phyloP scores from a whole-genome alignment of 2,329 filamentous ascomycete genomes.

The Aphanoascus verrucosus region DNA sequence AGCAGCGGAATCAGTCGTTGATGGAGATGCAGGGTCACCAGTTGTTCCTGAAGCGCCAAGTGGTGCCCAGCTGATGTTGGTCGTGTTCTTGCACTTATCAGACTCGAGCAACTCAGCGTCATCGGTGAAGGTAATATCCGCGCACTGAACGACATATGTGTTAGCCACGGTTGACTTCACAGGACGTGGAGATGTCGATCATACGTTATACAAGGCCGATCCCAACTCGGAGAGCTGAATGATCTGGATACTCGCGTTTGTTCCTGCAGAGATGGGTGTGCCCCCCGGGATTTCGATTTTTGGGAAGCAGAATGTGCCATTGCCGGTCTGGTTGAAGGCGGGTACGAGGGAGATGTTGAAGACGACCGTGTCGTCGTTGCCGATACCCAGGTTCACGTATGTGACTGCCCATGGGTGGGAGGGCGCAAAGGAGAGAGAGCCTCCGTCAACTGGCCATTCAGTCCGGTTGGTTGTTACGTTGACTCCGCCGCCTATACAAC shows the following conservation, averaged over 20 bases:
- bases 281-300: constrained; percentile 26
- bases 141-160: constrained; percentile 26
- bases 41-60: constrained; percentile 10
- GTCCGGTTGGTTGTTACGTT: constrained; percentile 37
- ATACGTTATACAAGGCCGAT: constrained; percentile 39
- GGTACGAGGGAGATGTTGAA: constrained; percentile 39
- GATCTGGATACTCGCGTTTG: constrained; percentile 37
- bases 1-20: constrained; percentile 5
- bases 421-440: constrained; percentile 33
- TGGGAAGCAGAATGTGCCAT: constrained; percentile 38
- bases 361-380: constrained; percentile 27
- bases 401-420: constrained; percentile 37
- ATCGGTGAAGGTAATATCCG: constrained; percentile 35
- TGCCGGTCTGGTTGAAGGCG: constrained; percentile 39
- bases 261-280: constrained; percentile 27
- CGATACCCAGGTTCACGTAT: constrained; percentile 39
- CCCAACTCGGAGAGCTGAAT: constrained; percentile 35
- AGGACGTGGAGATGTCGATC: neutral
- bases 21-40: neutral
- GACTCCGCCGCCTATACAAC: constrained; percentile 29
- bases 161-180: neutral
- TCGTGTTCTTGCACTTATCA: constrained; percentile 32
- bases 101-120: constrained; percentile 29
- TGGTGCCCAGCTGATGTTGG: constrained; percentile 28
- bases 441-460: constrained; percentile 37